Evolutionary conservation across 306 rosid genomes (phyloP), one percentile per base, ranked within the genome.

Genomic region (Astragalus glycyphyllos): DNA sequence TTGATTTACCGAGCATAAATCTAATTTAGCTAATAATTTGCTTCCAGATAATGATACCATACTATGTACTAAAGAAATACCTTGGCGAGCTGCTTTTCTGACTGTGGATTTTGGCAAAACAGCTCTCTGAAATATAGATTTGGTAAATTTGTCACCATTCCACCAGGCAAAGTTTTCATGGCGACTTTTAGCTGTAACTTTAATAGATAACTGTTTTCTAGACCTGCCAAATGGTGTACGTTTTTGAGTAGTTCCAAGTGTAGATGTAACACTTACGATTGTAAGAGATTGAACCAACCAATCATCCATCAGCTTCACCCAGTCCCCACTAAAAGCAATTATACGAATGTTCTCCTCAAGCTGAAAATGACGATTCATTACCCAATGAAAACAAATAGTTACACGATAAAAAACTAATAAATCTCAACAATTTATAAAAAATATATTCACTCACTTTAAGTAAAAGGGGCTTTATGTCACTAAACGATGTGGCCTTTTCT

Each of bases 221-320:
- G 87, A 78, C 84, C 85, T 83, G 47, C 86, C 87, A 65, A 60
- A 51, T 41, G 85, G 73, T 57, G 86, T 91, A 62, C 91, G 90
- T 75, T 82, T 85, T 65, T 86, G 90, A 51, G 87, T 40, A 63
- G 87, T 74, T 67, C 86, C 90, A 79, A 77, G 83, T 54, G 78
- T 46, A 78, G 63, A 58, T 2, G 87, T 47, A 41, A 84, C 75
- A 73, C 74, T 84, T 81, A 82, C 96, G 75, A 83, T 57, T 53
- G 60, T 67, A 38, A 83, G 78, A 77, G 84, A 76, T 35, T 92
- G 96, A 60, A 74, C 84, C 77, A 81, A 67, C 86, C 84, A 86
- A 78, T 85, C 92, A 84, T 90, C 98, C 51, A 84, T 81, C 58
- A 85, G 79, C 86, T 88, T 92, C 78, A 84, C 77, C 98, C 98